Conservation (phyloP, 2,329 filamentous ascomycete species). For the Paracoccidioides lutzii region DNA sequence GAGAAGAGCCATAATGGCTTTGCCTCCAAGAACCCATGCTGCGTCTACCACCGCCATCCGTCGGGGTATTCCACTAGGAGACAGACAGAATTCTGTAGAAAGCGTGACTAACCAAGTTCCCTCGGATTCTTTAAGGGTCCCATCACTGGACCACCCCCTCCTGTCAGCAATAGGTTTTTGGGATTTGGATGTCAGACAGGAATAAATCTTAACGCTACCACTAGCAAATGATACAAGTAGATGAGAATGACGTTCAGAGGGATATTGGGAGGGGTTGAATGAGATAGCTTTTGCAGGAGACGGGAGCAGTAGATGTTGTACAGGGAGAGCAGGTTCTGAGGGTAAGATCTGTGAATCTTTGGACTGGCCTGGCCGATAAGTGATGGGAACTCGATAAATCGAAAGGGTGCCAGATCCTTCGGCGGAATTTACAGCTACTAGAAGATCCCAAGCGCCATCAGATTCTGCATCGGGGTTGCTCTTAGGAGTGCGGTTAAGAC, state of each 20-base stretch:
- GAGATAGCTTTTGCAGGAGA: conserved; percentile 38
- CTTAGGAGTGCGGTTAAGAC: conserved; percentile 14
- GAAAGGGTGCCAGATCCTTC: conserved; percentile 34
- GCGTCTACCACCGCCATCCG: conserved; percentile 35
- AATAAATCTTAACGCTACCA: conserved; percentile 46
- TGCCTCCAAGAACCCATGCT: conserved; percentile 34
- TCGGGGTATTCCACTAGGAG: conserved; percentile 17
- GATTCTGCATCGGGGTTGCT: conserved; percentile 6
- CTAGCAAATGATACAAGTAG: conserved; percentile 42
- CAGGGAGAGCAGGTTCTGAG: conserved; percentile 30
- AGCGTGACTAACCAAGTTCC: conserved; percentile 35
- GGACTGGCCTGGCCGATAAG: conserved; percentile 13
- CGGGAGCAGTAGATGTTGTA: conserved; percentile 36
- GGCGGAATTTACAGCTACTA: conserved; percentile 35
- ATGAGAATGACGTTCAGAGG: conserved; percentile 40
- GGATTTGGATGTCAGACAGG: conserved; percentile 34
- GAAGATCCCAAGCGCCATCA: conserved; percentile 28
- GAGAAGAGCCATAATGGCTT: conserved; percentile 33
- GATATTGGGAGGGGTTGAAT: conserved; percentile 43
- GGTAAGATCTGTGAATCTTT: conserved; percentile 17
- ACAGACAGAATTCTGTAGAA: conserved; percentile 26
- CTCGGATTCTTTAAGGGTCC: conserved; percentile 21
- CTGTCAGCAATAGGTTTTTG: conserved; percentile 18
- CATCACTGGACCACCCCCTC: conserved; percentile 20
- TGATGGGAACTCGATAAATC: conserved; percentile 31